Evolutionary conservation across 1,139 yeast species (phyloP).

Genomic region (Suhomyces bolitotheri): DNA sequence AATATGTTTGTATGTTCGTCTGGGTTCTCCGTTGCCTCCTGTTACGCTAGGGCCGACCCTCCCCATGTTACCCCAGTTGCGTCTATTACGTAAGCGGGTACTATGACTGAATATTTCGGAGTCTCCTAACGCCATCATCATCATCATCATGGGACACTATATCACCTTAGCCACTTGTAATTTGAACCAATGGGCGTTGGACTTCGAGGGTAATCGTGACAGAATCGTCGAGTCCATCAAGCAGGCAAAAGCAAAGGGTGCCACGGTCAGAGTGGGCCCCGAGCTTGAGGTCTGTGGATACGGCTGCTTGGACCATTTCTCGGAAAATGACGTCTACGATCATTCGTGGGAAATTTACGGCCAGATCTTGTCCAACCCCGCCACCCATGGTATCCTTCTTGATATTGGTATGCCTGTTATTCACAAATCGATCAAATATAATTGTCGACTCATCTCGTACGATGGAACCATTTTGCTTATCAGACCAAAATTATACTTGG

Average conservation of each 20-base stretch:
- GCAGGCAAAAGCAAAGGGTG: slow-evolving; percentile 73
- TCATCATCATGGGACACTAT: slow-evolving; percentile 63
- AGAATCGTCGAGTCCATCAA: slow-evolving; percentile 79
- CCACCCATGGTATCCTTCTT: slow-evolving; percentile 71
- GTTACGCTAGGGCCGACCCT: too few species aligned
- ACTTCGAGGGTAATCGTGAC: slow-evolving; percentile 95
- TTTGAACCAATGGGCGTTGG: slow-evolving; percentile 98
- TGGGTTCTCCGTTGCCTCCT: too few species aligned
- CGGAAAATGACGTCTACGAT: slow-evolving; percentile 82
- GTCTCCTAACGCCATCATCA: too few species aligned
- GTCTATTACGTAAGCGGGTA: too few species aligned
- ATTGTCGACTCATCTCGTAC: slow-evolving; percentile 82
- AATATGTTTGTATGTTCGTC: too few species aligned
- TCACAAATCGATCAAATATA: slow-evolving; percentile 85
- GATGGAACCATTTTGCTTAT: slow-evolving; percentile 79
- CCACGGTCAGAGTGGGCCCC: slow-evolving; percentile 91
- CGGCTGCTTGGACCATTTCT: slow-evolving; percentile 94
- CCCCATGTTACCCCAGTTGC: too few species aligned
- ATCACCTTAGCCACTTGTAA: slow-evolving; percentile 64
- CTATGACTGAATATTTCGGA: too few species aligned
- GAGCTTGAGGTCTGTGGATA: slow-evolving; percentile 93
- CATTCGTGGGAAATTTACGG: slow-evolving; percentile 96
- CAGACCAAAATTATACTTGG: slow-evolving; percentile 88
- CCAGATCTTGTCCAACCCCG: slow-evolving; percentile 63
- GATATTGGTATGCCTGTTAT: slow-evolving; percentile 95